Evolutionary conservation across 75 land plant species (phyloP).

Genomic region (Larix kaempferi): DNA sequence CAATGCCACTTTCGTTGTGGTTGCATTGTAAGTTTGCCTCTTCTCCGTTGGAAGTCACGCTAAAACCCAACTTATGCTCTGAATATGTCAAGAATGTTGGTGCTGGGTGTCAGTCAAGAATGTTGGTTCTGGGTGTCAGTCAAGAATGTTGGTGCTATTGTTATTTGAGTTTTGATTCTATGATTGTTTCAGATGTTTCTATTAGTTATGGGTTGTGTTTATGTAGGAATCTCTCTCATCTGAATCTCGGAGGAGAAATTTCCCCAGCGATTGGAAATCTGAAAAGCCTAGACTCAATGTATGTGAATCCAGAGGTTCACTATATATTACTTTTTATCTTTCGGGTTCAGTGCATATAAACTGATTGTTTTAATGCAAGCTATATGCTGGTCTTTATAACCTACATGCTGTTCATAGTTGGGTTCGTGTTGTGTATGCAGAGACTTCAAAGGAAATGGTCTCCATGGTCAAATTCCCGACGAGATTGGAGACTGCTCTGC

Average conservation of each 20-base stretch:
- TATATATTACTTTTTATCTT: not conserved
- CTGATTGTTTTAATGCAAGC: not conserved
- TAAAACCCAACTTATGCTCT: too few species aligned
- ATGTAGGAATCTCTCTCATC: slow-evolving; percentile 75
- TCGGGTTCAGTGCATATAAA: not conserved
- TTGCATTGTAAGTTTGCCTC: slow-evolving; percentile 55
- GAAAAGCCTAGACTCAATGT: slow-evolving; percentile 64
- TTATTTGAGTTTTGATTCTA: too few species aligned
- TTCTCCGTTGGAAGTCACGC: not conserved
- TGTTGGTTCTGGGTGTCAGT: too few species aligned
- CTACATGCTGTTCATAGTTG: not conserved
- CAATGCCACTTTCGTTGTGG: slow-evolving; percentile 76
- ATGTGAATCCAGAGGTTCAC: slow-evolving; percentile 5
- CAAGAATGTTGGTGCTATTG: too few species aligned
- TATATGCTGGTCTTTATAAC: not conserved
- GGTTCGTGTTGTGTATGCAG: slow-evolving; percentile 18
- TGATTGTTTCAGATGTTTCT: too few species aligned
- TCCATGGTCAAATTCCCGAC: slow-evolving; percentile 92
- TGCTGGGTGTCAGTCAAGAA: too few species aligned
- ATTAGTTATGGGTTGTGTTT: not conserved
- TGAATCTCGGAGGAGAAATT: slow-evolving; percentile 88
- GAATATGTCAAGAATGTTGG: too few species aligned
- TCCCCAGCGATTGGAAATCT: slow-evolving; percentile 93
- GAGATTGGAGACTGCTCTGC: slow-evolving; percentile 89
- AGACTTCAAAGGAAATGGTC: slow-evolving; percentile 69